Conservation (phyloP, 306 rosid genomes). For the Mimosa pudica region DNA sequence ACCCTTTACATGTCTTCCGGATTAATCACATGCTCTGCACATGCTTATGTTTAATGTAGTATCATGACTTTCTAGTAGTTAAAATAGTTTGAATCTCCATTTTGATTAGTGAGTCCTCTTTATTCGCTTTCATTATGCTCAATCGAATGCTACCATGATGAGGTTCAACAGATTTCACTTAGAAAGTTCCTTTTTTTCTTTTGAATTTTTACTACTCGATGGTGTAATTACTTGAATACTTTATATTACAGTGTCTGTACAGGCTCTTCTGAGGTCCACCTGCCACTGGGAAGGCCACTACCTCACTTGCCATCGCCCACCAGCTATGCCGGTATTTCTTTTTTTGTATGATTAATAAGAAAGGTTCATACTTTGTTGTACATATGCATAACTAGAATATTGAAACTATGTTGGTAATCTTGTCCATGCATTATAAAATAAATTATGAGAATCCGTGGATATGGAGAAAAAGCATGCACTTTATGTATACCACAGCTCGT, state of each 20-base stretch:
- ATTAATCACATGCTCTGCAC: background rate
- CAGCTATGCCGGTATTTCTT: conserved; percentile 72
- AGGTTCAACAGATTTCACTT: background rate
- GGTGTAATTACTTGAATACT: background rate
- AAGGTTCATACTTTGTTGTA: background rate
- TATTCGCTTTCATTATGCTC: background rate
- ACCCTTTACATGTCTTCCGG: background rate
- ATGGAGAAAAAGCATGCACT: background rate
- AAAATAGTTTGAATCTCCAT: background rate
- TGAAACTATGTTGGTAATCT: background rate
- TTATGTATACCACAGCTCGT: background rate
- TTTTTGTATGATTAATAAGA: background rate
- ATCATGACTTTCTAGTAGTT: background rate
- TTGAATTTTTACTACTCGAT: background rate
- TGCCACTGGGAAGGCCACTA: conserved; percentile 92
- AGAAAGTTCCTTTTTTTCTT: no score
- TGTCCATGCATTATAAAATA: background rate
- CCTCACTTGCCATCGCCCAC: conserved; percentile 87
- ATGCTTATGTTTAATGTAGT: background rate
- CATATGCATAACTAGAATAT: background rate
- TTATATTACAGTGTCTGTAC: conserved; percentile 67
- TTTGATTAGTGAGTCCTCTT: background rate
- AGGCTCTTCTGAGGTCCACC: conserved; percentile 98
- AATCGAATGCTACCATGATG: background rate
- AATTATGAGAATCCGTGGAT: background rate